Conservation (phyloP, 768 basidiomycete species). For the Arthromyces matolae region DNA sequence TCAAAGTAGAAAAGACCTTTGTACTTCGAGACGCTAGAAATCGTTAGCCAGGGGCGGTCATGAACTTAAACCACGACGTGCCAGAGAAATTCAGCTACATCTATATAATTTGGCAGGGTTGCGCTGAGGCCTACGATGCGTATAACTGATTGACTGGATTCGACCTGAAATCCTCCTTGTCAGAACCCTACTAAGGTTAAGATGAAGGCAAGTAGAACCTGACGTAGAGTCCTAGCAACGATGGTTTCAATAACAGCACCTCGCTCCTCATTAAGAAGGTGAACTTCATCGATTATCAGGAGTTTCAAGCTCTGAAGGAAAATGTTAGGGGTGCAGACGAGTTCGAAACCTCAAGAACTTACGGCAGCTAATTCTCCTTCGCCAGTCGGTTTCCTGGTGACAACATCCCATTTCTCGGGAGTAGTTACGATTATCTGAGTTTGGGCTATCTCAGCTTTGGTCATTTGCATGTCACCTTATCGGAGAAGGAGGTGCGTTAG, state of each 20-base stretch:
- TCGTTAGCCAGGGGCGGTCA: background rate
- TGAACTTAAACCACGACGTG: constrained; percentile 27
- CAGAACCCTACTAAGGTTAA: too few species aligned
- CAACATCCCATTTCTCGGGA: constrained; percentile 99
- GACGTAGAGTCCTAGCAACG: constrained; percentile 90
- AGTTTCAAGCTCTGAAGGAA: constrained; percentile 77
- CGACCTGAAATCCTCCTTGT: constrained; percentile 83
- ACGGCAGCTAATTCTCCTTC: constrained; percentile 96
- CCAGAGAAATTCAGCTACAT: constrained; percentile 94
- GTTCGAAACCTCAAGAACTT: constrained; percentile 18
- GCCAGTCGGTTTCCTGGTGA: constrained; percentile 93
- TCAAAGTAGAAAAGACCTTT: constrained; percentile 96
- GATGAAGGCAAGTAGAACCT: constrained; percentile 45
- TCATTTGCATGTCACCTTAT: constrained; percentile 92
- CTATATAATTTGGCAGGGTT: constrained; percentile 94
- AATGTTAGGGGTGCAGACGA: background rate
- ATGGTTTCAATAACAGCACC: constrained; percentile 98
- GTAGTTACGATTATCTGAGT: constrained; percentile 99
- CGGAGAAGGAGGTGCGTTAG: too few species aligned
- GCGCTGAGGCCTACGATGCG: constrained; percentile 95
- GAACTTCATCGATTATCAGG: constrained; percentile 96
- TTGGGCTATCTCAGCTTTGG: constrained; percentile 87
- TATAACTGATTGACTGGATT: constrained; percentile 93
- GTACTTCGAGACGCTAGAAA: constrained; percentile 72
- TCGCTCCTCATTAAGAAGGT: constrained; percentile 94